Evolutionary conservation across 2,329 filamentous ascomycete species (phyloP).

Genomic region (Colletotrichum trifolii): DNA sequence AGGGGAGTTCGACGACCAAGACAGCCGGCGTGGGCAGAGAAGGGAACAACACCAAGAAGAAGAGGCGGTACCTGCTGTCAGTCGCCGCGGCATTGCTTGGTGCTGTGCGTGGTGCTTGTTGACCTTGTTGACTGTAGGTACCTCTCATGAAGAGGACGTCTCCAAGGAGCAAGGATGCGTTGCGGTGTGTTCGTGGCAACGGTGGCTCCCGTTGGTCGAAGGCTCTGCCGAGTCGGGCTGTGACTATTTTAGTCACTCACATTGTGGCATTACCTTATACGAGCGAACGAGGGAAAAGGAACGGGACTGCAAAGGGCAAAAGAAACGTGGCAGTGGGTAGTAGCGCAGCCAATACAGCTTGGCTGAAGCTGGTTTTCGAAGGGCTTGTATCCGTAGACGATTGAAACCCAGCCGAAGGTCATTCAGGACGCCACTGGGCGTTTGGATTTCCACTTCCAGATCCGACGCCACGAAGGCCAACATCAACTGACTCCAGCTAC

Average conservation of each 20-base stretch:
- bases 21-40: conserved; percentile 3
- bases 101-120: conserved; percentile 1
- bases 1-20: conserved; percentile 1
- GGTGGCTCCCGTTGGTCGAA: conserved; percentile 17
- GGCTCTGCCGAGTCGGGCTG: conserved; percentile 4
- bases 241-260: conserved; percentile 19
- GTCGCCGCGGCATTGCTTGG: not conserved
- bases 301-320: conserved; percentile 7
- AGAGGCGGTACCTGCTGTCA: conserved; percentile 5
- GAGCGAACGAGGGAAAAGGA: conserved; percentile 29
- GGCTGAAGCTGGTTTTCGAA: too few relatives aligned
- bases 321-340: conserved; percentile 4
- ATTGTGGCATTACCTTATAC: conserved; percentile 12
- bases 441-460: not conserved
- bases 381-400: not conserved
- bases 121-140: not conserved
- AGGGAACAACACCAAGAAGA: conserved; percentile 1
- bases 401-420: not conserved
- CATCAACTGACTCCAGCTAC: not conserved
- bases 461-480: not conserved
- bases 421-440: conserved; percentile 19
- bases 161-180: conserved; percentile 3
- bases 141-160: not conserved
- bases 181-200: conserved; percentile 3
- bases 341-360: conserved; percentile 5